Evolutionary conservation across 1,284 basidiomycete genomes (phyloP), one percentile per base, ranked within the genome.

Genomic region (Ganoderma multipileum): DNA sequence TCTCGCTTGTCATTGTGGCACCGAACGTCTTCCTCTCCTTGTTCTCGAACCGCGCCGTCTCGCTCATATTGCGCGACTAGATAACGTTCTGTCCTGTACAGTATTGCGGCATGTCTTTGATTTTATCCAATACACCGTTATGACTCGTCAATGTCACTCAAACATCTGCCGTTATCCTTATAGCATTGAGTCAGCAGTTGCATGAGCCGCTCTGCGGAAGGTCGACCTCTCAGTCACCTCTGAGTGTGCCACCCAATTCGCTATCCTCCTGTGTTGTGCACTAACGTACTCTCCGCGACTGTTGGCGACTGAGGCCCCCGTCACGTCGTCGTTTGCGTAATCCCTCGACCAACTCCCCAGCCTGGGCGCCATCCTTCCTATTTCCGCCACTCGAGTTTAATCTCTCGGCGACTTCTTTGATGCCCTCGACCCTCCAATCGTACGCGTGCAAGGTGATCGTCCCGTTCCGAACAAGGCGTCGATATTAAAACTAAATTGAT

Each of bases 301-400:
- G 28, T 9, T 26, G 23, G 38, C 41, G 28, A 55, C 28, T 20
- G n/a, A 47, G 23, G 38, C 23, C 36, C 12, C 38, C 36, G 47
- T 26, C 47, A 52, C 44, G 44, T 47, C n/a, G 20, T n/a, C n/a
- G 44, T 39, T 39, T 12, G 33, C 57, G 36, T 36, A 23, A 60
- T 41, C n/a, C 39, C n/a, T 42, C 20, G 23, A 42, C 58, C 9
- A n/a, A 60, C 71, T 72, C 71, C 71, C 47, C 36, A 64, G 9
- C 26, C 16, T 50, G 47, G 68, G 71, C 64, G 44, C 54, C 26
- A 33, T 55, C 66, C 58, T 72, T 66, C 71, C 71, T 68, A 66
- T 62, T 62, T 66, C 41, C 30, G 66, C 59, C 30, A 20, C 44
- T 66, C 66, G 61, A 66, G 63, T 67, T 65, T 55, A 20, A 44